Base-by-base conservation (phyloP, 768 basidiomycete species). In the Nevesoporus exiguus region DNA sequence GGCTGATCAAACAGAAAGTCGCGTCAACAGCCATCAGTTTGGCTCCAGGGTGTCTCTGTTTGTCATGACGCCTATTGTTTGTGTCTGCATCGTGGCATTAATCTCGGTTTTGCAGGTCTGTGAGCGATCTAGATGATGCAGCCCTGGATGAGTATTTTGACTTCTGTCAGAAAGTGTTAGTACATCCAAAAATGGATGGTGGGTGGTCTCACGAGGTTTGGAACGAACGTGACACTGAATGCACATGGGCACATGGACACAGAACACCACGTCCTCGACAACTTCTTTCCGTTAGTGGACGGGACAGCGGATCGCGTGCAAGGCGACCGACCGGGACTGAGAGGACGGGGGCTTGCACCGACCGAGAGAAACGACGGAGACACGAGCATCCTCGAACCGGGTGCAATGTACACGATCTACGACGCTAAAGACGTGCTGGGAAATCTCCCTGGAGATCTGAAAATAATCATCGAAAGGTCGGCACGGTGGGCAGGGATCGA, bases 381-480 rank as follows among this genome's bases (percentile, higher is more conserved):
- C 17, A 43, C 19, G 44, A 57, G 30, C 27, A 36, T 54, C n/a
- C 71, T 58, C 24, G 74, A 73, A 64, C 82, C 88, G 4, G 90
- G 87, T 2, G 80, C 82, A 55, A 70, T 70, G 47, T 84, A 87
- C 71, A 73, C 73, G 46, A 80, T 92, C 45, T 91, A 84, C 72
- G 76, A 82, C 31, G 73, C 77, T n/a, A 74, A 75, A n/a, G 93
- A 93, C 59, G 72, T 81, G 47, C 71, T 81, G 25, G 91, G 91
- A 31, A 71, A 71, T 6, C 54, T 88, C 27, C 75, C 81, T 3
- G 71, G 63, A 5, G 81, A 81, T 44, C 81, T 81, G 56, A 74
- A 73, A 30, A 48, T 66, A 37, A 75, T 93, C 9, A 52, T 91
- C 0, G 65, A 66, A 21, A 75, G 77, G 19, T 85, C 76, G 0